Percentiles rank a stretch among this genome's conserved stretches.
Evolutionary conservation across 768 basidiomycete genomes (phyloP).

Genomic region (Macrolepiota dolichaula): DNA sequence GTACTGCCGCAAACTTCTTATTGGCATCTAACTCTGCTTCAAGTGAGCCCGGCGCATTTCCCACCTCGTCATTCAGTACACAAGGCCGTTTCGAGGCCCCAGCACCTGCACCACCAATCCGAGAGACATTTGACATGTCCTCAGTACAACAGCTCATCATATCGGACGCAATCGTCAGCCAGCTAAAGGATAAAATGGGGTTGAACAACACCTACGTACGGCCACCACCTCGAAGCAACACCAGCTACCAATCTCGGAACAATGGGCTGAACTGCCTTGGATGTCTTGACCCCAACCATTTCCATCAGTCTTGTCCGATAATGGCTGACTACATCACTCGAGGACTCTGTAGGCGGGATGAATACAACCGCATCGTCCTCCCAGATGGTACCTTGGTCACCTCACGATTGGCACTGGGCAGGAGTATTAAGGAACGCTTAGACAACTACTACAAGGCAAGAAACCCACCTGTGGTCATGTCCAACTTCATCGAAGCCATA

Average conservation of each 20-base stretch:
- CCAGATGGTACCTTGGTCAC: constrained; percentile 1
- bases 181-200: not conserved
- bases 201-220: no score
- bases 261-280: not conserved
- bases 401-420: not conserved
- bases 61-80: no score
- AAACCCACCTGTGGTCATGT: not conserved
- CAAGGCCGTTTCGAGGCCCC: no score
- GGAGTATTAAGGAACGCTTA: constrained; percentile 3
- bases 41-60: no score
- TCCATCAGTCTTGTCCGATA: no score
- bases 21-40: no score
- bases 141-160: not conserved
- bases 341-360: not conserved
- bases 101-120: not conserved
- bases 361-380: not conserved
- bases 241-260: not conserved
- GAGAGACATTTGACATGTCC: not conserved
- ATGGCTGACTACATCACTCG: not conserved
- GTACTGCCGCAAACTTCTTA: no score
- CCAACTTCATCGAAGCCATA: no score
- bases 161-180: not conserved
- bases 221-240: no score
- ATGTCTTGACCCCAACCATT: no score
- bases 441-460: constrained; percentile 12